Evolutionary conservation across 2,329 filamentous ascomycete genomes (phyloP), one percentile per base, ranked within the genome.

Genomic region (Magnaporthiopsis incrustans): DNA sequence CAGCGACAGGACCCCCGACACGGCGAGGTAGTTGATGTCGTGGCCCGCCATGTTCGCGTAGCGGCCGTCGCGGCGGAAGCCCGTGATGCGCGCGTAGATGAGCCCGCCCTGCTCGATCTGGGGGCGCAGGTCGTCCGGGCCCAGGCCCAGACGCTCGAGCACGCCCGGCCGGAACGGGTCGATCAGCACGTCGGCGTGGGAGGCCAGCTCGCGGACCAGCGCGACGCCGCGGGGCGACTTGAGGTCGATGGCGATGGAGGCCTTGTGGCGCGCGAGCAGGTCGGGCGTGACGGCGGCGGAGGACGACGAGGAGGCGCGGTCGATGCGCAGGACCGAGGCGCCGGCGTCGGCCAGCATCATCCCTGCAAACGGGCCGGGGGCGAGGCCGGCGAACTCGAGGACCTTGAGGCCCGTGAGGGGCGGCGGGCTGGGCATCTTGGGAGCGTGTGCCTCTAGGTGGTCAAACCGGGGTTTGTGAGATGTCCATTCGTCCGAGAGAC

Each of bases 11-110:
- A 90, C 88, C 0, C 94, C 94, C 0, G 89, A 90, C 0, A 97
- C 91, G 61, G 93, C 91, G 57, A 98, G 88, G 76, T 98, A 98
- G 73, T 98, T 97, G 75, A 97, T 97, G 74, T 97, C 93, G 73
- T 97, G 93, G 59, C 93, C 93, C 0, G 93, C 92, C 93, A 97
- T 97, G 71, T 83, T 78, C 60, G 84, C 85, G 77, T 97, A 98
- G 70, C 86, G 88, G 0, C 93, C 94, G 76, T 96, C 91, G 56
- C 93, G 82, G 15, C 94, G 83, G 75, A 97, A 98, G 0, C 94
- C 94, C 2, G 92, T 95, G 84, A 98, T 89, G 57, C 94, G 88
- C 10, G 85, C 92, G 64, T 96, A 87, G 63, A 98, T 86, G 2
- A 98, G 78, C 0, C 88, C 81, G 14, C 56, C n/a, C 25, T 59